Evolutionary conservation across 129 eudicot genomes (phyloP), one percentile per base, ranked within the genome.

Genomic region (Ambrosia artemisiifolia): DNA sequence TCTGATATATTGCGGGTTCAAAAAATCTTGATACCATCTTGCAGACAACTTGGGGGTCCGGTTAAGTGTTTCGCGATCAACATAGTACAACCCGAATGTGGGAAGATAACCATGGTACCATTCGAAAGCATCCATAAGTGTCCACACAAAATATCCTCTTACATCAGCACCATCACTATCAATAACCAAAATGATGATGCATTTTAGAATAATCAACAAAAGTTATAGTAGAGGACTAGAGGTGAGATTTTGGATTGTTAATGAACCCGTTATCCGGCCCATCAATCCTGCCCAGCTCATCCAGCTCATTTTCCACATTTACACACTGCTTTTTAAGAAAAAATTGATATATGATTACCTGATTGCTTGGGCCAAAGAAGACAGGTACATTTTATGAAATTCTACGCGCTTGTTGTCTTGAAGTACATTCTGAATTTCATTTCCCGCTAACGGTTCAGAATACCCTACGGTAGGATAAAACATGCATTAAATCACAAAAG

Each of bases 81-180:
- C 77, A 61, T 84, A 75, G 81, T 94, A 81, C 4, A 94, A 47
- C 19, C 98, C 96, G 0, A 81, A 88, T 54, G 65, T 84, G 4
- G 30, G 14, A 47, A 1, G 10, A 33, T 85, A 94, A 2, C 98
- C 98, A 34, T 64, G 30, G 24, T 53, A 8, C 98, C 96, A 90
- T 77, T 94, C 98, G 28, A 83, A 90, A 78, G 84, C 81, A 64
- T 94, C 96, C 87, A 94, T 85, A 66, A 94, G 84, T 16, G 87
- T 83, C 98, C 98, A 89, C 70, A 83, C 67, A 34, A 94, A 87
- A 70, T 93, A 93, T 42, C 98, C 96, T 14, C 88, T 83, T 11
- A 94, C 96, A 53, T 94, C 87, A 4, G 93, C 96, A n/a, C 96
- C 98, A 14, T 86, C 82, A 78, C 96, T 89, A 73, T 62, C 62